phyloP scores from a whole-genome alignment of 202 grass and related monocot species.

The Setaria viridis region DNA sequence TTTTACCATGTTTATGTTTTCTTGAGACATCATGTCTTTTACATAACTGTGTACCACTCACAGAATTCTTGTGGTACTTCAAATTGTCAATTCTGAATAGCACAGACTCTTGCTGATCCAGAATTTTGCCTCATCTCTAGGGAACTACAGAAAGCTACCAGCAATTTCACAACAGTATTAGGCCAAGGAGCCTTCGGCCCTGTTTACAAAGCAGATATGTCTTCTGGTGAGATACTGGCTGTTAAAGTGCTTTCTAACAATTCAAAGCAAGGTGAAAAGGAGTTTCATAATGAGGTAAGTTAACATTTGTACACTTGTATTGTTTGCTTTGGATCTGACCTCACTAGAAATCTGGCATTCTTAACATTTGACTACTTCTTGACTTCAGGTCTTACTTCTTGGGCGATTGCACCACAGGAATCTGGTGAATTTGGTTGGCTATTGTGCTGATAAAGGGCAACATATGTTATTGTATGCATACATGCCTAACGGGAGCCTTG shows the following conservation, averaged over 20 bases:
- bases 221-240: constrained; percentile 86
- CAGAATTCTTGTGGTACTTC: background rate
- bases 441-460: constrained; percentile 94
- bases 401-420: constrained; percentile 96
- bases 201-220: constrained; percentile 94
- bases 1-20: background rate
- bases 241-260: constrained; percentile 90
- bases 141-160: constrained; percentile 89
- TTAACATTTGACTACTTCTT: constrained; percentile 36
- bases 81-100: background rate
- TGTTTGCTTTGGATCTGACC: constrained; percentile 1
- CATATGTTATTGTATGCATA: constrained; percentile 95
- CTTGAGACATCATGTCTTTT: background rate
- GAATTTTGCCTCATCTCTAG: constrained; percentile 48
- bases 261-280: constrained; percentile 97
- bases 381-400: constrained; percentile 88
- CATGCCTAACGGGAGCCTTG: constrained; percentile 94
- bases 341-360: constrained; percentile 27
- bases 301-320: constrained; percentile 25
- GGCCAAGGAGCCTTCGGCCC: constrained; percentile 93
- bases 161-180: constrained; percentile 88
- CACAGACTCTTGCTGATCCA: background rate
- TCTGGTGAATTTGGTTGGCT: constrained; percentile 97
- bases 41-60: background rate
- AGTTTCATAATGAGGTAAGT: constrained; percentile 92